Evolutionary conservation across 371 early-diverging fungal species (phyloP).

Genomic region (Fennellomyces sp.): DNA sequence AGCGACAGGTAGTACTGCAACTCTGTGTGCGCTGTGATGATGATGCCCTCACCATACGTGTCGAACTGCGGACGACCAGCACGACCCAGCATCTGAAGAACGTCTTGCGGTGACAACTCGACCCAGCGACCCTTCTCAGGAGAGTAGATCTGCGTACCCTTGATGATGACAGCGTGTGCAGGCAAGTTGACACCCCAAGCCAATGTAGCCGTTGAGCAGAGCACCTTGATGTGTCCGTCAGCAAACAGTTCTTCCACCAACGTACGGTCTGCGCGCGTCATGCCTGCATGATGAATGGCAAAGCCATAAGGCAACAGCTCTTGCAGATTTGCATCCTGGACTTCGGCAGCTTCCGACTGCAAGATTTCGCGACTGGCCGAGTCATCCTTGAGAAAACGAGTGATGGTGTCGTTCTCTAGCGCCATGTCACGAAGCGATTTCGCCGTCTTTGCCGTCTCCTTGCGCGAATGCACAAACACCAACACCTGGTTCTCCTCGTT

Average conservation of each 20-base stretch:
- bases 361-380: conserved; percentile 86
- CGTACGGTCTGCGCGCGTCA: conserved; percentile 93
- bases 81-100: conserved; percentile 99
- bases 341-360: conserved; percentile 78
- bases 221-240: conserved; percentile 90
- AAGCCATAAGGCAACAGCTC: conserved; percentile 95
- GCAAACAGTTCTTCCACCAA: conserved; percentile 95
- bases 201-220: conserved; percentile 98
- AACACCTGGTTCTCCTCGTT: conserved; percentile 88
- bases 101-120: conserved; percentile 94
- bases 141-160: conserved; percentile 98
- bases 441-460: conserved; percentile 96
- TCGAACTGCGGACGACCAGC: conserved; percentile 99
- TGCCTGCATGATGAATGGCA: conserved; percentile 99
- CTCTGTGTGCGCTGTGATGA: conserved; percentile 94
- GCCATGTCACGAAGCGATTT: conserved; percentile 91
- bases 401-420: conserved; percentile 82
- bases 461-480: conserved; percentile 98
- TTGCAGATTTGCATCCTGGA: conserved; percentile 81
- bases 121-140: conserved; percentile 94
- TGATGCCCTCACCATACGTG: conserved; percentile 95
- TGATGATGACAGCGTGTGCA: conserved; percentile 98
- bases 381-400: conserved; percentile 76
- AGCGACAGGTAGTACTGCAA: conserved; percentile 94
- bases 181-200: conserved; percentile 99